phyloP scores from a whole-genome alignment of 2,329 filamentous ascomycete genomes.

The Fusarium burgessii region DNA sequence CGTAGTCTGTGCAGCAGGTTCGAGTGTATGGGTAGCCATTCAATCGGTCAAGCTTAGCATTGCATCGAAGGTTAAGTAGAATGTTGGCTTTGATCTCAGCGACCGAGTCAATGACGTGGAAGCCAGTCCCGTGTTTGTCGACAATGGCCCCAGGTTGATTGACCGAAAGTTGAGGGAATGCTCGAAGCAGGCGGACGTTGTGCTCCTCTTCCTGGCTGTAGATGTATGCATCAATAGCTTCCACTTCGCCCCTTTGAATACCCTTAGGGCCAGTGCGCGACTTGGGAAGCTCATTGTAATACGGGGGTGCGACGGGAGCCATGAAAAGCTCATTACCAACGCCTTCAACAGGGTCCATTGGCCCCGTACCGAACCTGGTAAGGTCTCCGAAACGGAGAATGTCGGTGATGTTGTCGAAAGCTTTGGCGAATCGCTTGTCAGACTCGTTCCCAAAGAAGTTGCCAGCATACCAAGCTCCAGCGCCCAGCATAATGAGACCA shows the following conservation, averaged over 20 bases:
- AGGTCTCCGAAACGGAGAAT: slow-evolving; percentile 38
- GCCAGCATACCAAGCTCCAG: slow-evolving; percentile 44
- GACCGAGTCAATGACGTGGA: slow-evolving; percentile 50
- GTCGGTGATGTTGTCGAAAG: slow-evolving; percentile 43
- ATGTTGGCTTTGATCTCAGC: slow-evolving; percentile 54
- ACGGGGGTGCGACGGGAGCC: slow-evolving; percentile 44
- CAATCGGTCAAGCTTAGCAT: slow-evolving; percentile 49
- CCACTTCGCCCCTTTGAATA: slow-evolving; percentile 41
- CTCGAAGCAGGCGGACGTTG: slow-evolving; percentile 37
- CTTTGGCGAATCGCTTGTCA: slow-evolving; percentile 25
- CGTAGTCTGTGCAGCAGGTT: slow-evolving; percentile 66
- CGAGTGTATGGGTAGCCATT: slow-evolving; percentile 58
- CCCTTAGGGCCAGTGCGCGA: slow-evolving; percentile 33
- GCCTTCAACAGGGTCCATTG: slow-evolving; percentile 44
- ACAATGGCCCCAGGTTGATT: slow-evolving; percentile 37
- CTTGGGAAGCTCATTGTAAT: slow-evolving; percentile 35
- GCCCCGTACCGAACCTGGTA: slow-evolving; percentile 30
- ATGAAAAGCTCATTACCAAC: slow-evolving; percentile 48
- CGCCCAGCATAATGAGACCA: slow-evolving; percentile 44
- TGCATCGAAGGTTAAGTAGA: slow-evolving; percentile 67
- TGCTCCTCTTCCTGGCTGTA: slow-evolving; percentile 18
- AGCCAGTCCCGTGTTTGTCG: slow-evolving; percentile 41
- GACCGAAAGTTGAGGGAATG: slow-evolving; percentile 38
- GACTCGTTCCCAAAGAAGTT: slow-evolving; percentile 21
- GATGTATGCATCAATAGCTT: slow-evolving; percentile 40